These are phyloP conservation scores for Lagenidium giganteum DNA, from an alignment of 352 stramenopile species.

Conservation along the genomic window DNA sequence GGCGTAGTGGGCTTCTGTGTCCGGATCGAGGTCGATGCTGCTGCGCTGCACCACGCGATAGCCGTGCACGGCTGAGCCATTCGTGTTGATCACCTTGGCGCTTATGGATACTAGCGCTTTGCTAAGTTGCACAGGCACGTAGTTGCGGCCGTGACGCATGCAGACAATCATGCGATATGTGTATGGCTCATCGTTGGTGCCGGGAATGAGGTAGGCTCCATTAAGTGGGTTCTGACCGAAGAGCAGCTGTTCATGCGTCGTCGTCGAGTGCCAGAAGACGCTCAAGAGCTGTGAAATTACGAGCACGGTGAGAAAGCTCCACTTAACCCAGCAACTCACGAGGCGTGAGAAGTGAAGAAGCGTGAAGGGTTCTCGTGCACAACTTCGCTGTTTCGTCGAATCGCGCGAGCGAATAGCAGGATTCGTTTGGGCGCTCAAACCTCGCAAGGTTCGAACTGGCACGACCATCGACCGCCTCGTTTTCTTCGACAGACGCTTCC, in stretches of 20 bases:
- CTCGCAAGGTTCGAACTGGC: no score
- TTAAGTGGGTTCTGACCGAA: constrained; percentile 3
- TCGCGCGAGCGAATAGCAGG: no score
- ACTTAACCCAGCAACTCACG: constrained; percentile 27
- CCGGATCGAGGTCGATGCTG: background rate
- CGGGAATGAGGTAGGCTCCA: constrained; percentile 5
- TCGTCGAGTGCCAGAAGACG: constrained; percentile 14
- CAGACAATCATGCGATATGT: constrained; percentile 35
- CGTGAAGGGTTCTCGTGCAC: no score
- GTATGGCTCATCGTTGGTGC: constrained; percentile 41
- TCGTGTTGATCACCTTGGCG: constrained; percentile 6
- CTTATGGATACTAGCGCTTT: constrained; percentile 7
- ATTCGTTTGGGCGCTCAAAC: no score
- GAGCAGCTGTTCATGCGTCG: background rate
- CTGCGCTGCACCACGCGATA: constrained; percentile 22
- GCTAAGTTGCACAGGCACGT: constrained; percentile 26
- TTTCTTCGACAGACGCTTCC: no score
- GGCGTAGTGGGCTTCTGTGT: constrained; percentile 3
- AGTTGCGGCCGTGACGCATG: constrained; percentile 13
- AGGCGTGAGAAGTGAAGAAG: no score
- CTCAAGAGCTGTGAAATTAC: constrained; percentile 26
- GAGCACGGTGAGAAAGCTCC: constrained; percentile 19
- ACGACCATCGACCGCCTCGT: no score
- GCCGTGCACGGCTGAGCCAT: constrained; percentile 12
- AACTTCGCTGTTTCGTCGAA: no score